Evolutionary conservation across 2,329 filamentous ascomycete genomes (phyloP), one percentile per base, ranked within the genome.

Genomic region (Colletotrichum australisinense): DNA sequence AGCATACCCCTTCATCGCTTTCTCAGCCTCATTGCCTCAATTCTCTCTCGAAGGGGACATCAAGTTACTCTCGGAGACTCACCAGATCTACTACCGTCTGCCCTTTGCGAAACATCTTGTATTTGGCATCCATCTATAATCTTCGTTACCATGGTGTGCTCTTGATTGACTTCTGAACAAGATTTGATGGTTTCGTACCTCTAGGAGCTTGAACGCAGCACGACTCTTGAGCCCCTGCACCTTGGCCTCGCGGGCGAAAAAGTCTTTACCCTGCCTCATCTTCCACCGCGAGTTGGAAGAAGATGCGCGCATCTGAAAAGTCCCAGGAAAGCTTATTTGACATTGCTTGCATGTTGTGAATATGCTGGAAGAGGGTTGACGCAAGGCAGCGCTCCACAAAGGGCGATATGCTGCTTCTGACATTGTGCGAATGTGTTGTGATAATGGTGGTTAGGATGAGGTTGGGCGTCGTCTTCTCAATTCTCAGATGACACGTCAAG

Each of bases 1-100:
- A 12, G 94, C 94, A 81, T 93, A 97, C 46, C 94, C 94, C 90
- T 93, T 73, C 22, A 63, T 28, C 22, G 28, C 28, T 35, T 30
- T 38, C 5, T 66, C n/a, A 63, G 42, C 11, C 26, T 56, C 46
- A 63, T 12, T 60, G 52, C 32, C 49, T 35, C 22, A 2, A 46
- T 28, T 7, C 26, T 3, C n/a, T 64, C 11, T 55, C 26, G 16
- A 38, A 12, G 24, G 19, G 6, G 30, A 14, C 16, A 14, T 46
- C 49, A 1, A 12, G n/a, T 11, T 22, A n/a, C 16, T 9, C 16
- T 30, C 46, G 24, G 53, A 28, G 19, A 81, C 88, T 77, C 87
- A 95, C 94, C 76, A 99, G 86, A 84, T 99, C 97, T 64, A 99
- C 92, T 1, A 99, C 93, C 0, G 94, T 97, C 82, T 97, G 93